Evolutionary conservation across 1,139 yeast genomes (phyloP).

Genomic region (Diutina pseudorugosa): DNA sequence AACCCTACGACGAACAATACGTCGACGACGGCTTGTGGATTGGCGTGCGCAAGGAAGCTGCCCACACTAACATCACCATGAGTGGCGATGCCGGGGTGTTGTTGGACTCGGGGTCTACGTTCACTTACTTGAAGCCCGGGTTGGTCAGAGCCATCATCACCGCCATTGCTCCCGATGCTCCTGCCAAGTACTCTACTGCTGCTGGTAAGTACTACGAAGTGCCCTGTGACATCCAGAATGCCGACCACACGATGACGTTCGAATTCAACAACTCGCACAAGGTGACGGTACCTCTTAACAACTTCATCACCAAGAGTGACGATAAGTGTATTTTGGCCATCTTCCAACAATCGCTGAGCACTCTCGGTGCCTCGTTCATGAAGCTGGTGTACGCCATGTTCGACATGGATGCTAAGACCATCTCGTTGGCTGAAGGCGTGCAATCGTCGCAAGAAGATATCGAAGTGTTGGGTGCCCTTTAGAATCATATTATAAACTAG

Average conservation of each 20-base stretch:
- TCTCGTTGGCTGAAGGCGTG: neutral
- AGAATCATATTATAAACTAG: too few species aligned
- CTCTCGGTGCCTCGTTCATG: neutral
- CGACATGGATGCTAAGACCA: conserved; percentile 1
- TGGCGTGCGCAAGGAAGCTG: neutral
- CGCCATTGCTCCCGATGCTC: neutral
- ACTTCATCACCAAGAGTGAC: neutral
- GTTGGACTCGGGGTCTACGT: neutral
- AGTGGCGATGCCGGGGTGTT: neutral
- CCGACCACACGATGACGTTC: neutral
- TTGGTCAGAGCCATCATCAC: neutral
- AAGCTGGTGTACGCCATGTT: neutral
- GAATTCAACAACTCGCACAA: neutral
- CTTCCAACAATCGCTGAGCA: neutral
- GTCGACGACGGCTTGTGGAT: neutral
- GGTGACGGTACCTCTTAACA: neutral
- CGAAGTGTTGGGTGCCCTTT: neutral
- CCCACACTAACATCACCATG: neutral
- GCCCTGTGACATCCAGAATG: neutral
- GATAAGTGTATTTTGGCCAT: neutral
- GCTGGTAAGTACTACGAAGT: neutral
- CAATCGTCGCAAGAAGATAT: neutral
- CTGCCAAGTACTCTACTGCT: neutral
- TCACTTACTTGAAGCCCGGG: neutral
- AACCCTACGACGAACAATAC: neutral